These are phyloP conservation scores for Saxophila tyrrhenica DNA, from an alignment of 495 filamentous ascomycete species.

Conservation along the genomic window DNA sequence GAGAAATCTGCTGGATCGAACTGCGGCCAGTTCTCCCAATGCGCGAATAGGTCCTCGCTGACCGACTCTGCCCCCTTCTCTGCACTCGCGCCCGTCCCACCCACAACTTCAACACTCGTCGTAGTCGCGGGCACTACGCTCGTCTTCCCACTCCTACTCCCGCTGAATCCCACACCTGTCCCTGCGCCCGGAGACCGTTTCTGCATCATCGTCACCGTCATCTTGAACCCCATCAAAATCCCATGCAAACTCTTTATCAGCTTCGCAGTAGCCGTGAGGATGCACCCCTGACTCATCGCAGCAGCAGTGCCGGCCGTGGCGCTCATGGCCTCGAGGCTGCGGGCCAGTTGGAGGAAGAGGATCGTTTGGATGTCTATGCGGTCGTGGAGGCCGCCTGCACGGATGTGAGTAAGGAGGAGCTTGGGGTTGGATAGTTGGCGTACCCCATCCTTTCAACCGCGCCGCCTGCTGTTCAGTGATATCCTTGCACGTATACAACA, in stretches of 20 bases:
- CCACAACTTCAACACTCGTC: no score
- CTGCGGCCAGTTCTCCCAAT: background rate
- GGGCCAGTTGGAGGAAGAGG: background rate
- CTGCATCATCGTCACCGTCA: background rate
- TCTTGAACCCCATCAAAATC: background rate
- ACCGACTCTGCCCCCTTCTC: no score
- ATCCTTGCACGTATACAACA: background rate
- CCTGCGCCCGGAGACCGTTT: no score
- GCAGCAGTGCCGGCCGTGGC: background rate
- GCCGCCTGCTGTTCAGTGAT: background rate
- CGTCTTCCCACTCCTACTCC: no score
- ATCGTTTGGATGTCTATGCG: background rate
- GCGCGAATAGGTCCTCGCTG: background rate
- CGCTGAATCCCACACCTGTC: no score
- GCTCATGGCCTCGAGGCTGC: background rate
- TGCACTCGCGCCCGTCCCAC: no score
- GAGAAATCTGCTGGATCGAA: background rate
- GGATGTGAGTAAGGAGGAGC: background rate
- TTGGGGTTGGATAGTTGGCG: background rate
- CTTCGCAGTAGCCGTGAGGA: background rate
- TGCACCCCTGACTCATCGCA: background rate
- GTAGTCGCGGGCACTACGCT: no score
- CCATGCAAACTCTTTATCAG: background rate
- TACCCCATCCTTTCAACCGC: background rate
- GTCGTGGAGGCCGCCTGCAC: background rate